Base-by-base conservation (phyloP, 106 monocot genomes). In the Dendrobium chrysotoxum region DNA sequence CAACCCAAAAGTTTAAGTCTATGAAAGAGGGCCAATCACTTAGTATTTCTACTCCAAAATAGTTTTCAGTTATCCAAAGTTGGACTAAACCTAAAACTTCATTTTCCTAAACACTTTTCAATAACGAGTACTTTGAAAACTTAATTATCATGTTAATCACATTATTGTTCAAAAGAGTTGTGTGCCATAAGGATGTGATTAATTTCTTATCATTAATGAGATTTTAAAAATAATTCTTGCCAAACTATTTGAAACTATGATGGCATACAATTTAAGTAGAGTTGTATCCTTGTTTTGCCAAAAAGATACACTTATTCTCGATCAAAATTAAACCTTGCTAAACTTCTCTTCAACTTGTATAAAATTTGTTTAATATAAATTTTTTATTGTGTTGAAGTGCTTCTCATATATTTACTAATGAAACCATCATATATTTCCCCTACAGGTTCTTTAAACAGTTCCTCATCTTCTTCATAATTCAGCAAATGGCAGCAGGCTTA, bases 401-500 rank as follows among this genome's bases (percentile, higher is more conserved):
- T 61, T 61, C 23, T n/a, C 6, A 61, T 61, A 23, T 61, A 23
- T n/a, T 61, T 21, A n/a, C 61, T 61, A 61, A 61, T 61, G 61
- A 23, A 20, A 23, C 61, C 61, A 61, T 61, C 23, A 0, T 61
- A 44, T 21, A 0, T 75, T 72, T 72, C 1, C 31, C 20, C 8
- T 30, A 23, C 79, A 93, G 93, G 75, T 91, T 95, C 79, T 88
- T 93, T 65, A 91, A 91, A 84, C 86, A 89, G 76, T 17, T 93
- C 31, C 53, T 93, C 9, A 21, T 91, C 8, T 15, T 88, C 26
- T 82, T 91, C 76, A 21, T 86, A 72, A 79, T 89, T 65, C 87
- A 88, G 68, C 95, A 95, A 82, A 91, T 85, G 84, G 87, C 95
- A 30, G 86, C 88, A 72, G 93, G 91, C 55, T 72, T 92, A n/a